Evolutionary conservation across 768 basidiomycete genomes (phyloP), one percentile per base, ranked within the genome.

Genomic region (Pleurotus djamor): DNA sequence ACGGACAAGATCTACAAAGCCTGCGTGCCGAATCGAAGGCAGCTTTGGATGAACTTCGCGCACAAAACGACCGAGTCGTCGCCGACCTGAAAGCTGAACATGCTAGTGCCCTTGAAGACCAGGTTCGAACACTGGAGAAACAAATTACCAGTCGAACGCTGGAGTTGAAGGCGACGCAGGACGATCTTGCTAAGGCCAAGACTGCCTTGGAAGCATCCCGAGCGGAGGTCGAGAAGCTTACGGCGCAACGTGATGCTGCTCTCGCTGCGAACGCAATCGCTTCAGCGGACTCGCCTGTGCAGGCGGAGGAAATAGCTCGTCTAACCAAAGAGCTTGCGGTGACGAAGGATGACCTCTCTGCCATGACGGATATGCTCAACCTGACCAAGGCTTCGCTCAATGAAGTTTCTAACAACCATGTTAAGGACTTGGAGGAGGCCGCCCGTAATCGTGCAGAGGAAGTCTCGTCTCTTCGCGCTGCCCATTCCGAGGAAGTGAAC

Each of bases 161-260:
- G 34, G 91, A 94, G 64, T 81, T 94, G 45, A 92, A 88, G 66
- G 93, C 92, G 12, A 92, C 93, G 0, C 85, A 88, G 66, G 92
- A 94, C 61, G 92, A 94, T 69, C 84, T 95, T 37, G 67, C 79
- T 2, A 94, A 92, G 76, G 80, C 89, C 4, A 94, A 94, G 70
- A 68, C 81, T 1, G 72, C 82, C 28, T 66, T 87, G 6, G 80
- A 86, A 16, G 60, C 80, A 5, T 74, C 83, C 34, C 78, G 78
- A 33, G 67, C 76, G 3, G 89, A 92, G 63, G 71, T 84, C 5
- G 83, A 83, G 59, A 76, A 62, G 14, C 72, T 92, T 41, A 83
- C 79, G 49, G 71, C 78, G 16, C 89, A 93, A 67, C 79, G 89
- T 16, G 88, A 91, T 64, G 82, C 84, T 48, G 83, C 85, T 8